A percentile compares a stretch with the other conserved stretches of the same genome.
Evolutionary conservation across 2,329 filamentous ascomycete species (phyloP).

Genomic region (Lecanicillium sp.): DNA sequence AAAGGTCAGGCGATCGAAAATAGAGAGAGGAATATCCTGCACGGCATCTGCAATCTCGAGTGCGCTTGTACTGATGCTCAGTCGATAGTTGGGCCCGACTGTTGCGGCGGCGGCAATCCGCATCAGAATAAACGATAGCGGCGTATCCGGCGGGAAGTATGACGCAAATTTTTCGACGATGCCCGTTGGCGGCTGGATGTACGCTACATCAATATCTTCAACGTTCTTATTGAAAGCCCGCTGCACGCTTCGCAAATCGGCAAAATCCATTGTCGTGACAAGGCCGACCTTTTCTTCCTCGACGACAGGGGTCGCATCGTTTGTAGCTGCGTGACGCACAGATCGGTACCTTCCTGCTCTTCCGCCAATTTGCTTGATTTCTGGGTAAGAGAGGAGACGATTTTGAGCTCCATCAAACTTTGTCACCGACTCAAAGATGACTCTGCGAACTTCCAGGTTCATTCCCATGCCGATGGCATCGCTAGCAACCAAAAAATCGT

Average conservation of each 20-base stretch:
- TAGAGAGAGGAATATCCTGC: conserved; percentile 59
- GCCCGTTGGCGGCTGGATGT: conserved; percentile 62
- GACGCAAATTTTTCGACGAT: conserved; percentile 68
- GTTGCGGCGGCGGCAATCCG: conserved; percentile 63
- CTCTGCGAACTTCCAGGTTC: conserved; percentile 83
- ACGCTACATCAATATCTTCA: conserved; percentile 59
- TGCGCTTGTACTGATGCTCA: conserved; percentile 50
- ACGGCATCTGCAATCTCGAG: conserved; percentile 65
- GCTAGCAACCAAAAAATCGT: conserved; percentile 87
- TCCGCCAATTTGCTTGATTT: conserved; percentile 92
- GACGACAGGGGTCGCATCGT: conserved; percentile 7
- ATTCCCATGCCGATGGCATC: conserved; percentile 97
- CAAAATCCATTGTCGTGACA: conserved; percentile 68
- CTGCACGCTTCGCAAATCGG: conserved; percentile 57
- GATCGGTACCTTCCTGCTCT: conserved; percentile 81
- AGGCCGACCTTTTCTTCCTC: conserved; percentile 49
- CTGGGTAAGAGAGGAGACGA: conserved; percentile 57
- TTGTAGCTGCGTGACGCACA: conserved; percentile 45
- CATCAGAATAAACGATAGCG: conserved; percentile 74
- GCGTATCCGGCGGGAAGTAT: conserved; percentile 74
- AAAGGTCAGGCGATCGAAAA: conserved; percentile 69
- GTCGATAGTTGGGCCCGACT: conserved; percentile 57
- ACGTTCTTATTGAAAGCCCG: conserved; percentile 56
- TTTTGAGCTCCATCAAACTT: conserved; percentile 60
- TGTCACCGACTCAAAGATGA: conserved; percentile 72